Evolutionary conservation across 78 protist genomes (phyloP).

Genomic region (Goniomonas avonlea): DNA sequence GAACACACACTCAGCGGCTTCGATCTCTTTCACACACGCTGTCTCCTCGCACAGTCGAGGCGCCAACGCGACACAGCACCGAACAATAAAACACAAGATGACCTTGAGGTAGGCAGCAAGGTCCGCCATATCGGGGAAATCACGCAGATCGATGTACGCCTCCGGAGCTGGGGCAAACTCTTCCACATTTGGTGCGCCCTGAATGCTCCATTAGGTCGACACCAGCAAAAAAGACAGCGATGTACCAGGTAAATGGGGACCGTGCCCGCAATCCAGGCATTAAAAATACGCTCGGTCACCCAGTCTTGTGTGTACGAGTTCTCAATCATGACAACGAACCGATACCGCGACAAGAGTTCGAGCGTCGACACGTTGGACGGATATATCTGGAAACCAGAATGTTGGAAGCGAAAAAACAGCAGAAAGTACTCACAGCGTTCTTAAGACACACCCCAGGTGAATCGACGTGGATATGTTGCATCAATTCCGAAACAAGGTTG

Average conservation of each 20-base stretch:
- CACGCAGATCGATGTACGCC: background rate
- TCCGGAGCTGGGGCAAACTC: background rate
- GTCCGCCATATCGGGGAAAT: background rate
- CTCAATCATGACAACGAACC: background rate
- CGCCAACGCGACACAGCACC: no score
- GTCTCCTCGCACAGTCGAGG: no score
- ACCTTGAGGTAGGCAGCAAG: background rate
- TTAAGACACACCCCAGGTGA: background rate
- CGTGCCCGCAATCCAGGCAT: constrained; percentile 10
- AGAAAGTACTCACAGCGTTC: background rate
- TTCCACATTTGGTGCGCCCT: background rate
- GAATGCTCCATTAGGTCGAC: no score
- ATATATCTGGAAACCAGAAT: background rate
- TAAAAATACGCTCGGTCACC: constrained; percentile 9
- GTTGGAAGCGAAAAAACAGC: background rate
- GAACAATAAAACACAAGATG: no score
- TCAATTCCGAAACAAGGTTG: no score
- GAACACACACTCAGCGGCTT: no score
- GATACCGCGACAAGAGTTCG: background rate
- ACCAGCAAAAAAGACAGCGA: no score
- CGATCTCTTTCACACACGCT: no score
- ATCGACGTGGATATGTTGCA: background rate
- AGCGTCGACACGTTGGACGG: background rate
- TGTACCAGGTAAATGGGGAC: constrained; percentile 10
- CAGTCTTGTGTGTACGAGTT: background rate